phyloP scores from a whole-genome alignment of 768 basidiomycete species.

The Pleurotus djamor region DNA sequence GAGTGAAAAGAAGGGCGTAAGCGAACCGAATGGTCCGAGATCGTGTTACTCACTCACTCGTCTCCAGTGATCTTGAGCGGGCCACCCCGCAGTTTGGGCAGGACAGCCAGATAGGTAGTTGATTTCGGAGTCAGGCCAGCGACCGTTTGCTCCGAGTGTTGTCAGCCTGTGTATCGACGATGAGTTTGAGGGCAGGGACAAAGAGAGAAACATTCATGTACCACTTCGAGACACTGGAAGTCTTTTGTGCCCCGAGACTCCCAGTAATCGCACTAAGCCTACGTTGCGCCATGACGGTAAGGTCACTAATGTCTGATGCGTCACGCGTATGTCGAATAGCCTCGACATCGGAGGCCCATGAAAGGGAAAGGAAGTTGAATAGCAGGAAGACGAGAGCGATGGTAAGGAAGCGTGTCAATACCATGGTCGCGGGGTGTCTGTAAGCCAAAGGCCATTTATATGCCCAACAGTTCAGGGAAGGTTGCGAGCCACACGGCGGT shows the following conservation, averaged over 20 bases:
- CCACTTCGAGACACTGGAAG: background rate
- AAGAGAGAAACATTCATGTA: background rate
- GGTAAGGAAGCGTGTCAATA: too few species aligned
- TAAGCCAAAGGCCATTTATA: too few species aligned
- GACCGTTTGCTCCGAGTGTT: conserved; percentile 43
- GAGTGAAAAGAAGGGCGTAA: background rate
- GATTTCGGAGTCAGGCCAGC: conserved; percentile 54
- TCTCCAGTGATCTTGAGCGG: conserved; percentile 57
- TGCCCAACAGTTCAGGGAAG: too few species aligned
- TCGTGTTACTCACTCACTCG: conserved; percentile 38
- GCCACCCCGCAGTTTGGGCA: conserved; percentile 68
- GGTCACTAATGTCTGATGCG: too few species aligned
- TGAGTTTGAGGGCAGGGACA: background rate
- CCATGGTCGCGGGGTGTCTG: too few species aligned
- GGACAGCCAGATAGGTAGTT: conserved; percentile 63
- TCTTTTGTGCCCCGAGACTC: background rate
- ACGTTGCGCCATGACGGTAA: background rate
- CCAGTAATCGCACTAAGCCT: background rate
- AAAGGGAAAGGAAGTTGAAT: too few species aligned
- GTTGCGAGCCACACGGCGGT: too few species aligned
- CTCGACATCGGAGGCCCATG: too few species aligned
- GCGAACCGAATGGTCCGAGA: background rate
- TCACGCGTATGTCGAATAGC: too few species aligned
- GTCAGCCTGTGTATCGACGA: conserved; percentile 34
- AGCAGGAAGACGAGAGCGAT: too few species aligned